Base-by-base conservation (phyloP, 1,284 basidiomycete genomes). In the Heterobasidion irregulare region DNA sequence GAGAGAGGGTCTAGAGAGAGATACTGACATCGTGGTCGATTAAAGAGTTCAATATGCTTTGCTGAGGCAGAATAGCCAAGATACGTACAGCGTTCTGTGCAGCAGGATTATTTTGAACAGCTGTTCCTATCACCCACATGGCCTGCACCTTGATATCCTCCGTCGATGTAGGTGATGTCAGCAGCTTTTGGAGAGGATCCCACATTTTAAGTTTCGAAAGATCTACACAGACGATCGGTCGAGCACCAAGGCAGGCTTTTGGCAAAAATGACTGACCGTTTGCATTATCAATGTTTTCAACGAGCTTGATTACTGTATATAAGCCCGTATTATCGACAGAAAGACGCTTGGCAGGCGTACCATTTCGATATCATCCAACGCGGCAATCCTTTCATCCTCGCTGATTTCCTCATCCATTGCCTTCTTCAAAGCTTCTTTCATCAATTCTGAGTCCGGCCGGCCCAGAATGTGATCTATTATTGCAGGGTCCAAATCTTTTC, bases 321-420 rank as follows among this genome's bases (percentile, higher is more conserved):
- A 43, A 47, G 19, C 57, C 50, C 43, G 36, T 53, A 53, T 16
- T 16, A 7, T n/a, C 15, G 38, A 32, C 46, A 32, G 32, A 19
- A 33, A 35, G 18, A 7, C 26, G 6, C 4, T 26, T 26, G 26
- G 26, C 9, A 6, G 16, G 68, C 75, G 54, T 55, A 92, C 92
- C 94, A 98, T 94, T 72, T 99, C 97, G 54, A 98, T 80, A 68
- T 98, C 84, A 72, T 99, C 96, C 63, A 98, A 75, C 0, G 96
- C 94, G 16, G 80, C 74, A 50, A 93, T 73, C 35, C 93, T 72
- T 16, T 84, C 82, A 46, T 88, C 84, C 56, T 91, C 82, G 33
- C 73, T 70, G 45, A 75, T 75, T 26, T 66, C 72, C 35, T 75
- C 71, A 66, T 96, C 87, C n/a, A 80, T 66, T 1, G 92, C 92